These are phyloP conservation scores for Dillenia turbinata DNA, from an alignment of 164 flowering plant genomes.

Conservation along the genomic window DNA sequence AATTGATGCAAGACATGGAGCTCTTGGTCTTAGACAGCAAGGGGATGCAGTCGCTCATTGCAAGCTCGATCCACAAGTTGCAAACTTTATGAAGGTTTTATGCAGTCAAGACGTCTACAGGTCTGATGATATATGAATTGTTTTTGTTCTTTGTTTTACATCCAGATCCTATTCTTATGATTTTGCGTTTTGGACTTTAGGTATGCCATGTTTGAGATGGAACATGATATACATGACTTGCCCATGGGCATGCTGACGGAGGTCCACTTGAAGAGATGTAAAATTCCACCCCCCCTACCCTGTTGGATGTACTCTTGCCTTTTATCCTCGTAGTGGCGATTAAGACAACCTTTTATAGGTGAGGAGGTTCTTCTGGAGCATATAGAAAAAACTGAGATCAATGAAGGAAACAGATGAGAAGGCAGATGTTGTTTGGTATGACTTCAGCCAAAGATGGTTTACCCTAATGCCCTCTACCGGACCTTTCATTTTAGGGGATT, in stretches of 20 bases:
- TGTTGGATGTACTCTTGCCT: background rate
- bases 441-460: constrained; percentile 74
- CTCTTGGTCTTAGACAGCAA: constrained; percentile 65
- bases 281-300: background rate
- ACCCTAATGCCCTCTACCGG: constrained; percentile 64
- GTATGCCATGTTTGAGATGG: constrained; percentile 86
- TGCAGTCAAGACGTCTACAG: constrained; percentile 79
- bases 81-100: constrained; percentile 65
- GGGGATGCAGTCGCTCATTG: constrained; percentile 65
- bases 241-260: constrained; percentile 70
- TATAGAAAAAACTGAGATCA: constrained; percentile 35
- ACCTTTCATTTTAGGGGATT: constrained; percentile 54
- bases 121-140: constrained; percentile 12
- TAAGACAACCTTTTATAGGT: constrained; percentile 32
- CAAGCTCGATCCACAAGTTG: constrained; percentile 64
- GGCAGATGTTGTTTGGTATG: constrained; percentile 51
- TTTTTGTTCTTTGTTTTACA: background rate
- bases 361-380: constrained; percentile 51
- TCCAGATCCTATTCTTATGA: background rate
- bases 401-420: constrained; percentile 33
- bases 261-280: constrained; percentile 63
- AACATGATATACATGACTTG: constrained; percentile 55
- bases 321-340: background rate
- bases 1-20: constrained; percentile 69
- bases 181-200: constrained; percentile 17